Percentiles rank a stretch among this genome's conserved stretches.
These are phyloP conservation scores for Sugiyamaella pinicola DNA, from an alignment of 1,139 yeast species.

Conservation along the genomic window DNA sequence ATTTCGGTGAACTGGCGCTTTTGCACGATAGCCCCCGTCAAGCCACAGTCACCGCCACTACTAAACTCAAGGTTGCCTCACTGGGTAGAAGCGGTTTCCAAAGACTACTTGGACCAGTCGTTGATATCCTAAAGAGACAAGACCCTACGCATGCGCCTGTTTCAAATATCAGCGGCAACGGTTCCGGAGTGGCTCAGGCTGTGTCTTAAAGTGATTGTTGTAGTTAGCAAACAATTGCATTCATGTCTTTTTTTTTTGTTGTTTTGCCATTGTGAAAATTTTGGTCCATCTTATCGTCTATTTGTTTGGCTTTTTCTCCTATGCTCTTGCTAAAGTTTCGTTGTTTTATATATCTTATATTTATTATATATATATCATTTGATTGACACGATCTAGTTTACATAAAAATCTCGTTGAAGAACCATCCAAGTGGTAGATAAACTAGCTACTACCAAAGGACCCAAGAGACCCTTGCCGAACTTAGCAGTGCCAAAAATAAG, in stretches of 20 bases:
- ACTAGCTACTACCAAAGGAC: constrained; percentile 71
- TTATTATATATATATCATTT: constrained; percentile 4
- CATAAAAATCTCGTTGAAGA: constrained; percentile 45
- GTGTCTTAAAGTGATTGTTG: background rate
- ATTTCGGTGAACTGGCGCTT: constrained; percentile 94
- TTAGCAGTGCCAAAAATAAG: constrained; percentile 73
- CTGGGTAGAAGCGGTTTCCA: constrained; percentile 92
- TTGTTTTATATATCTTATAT: constrained; percentile 9
- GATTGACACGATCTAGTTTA: constrained; percentile 21
- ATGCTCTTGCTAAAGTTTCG: background rate
- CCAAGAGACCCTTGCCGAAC: constrained; percentile 83
- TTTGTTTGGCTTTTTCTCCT: background rate
- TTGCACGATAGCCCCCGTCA: constrained; percentile 91
- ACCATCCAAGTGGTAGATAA: constrained; percentile 53
- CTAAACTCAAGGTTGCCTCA: constrained; percentile 82
- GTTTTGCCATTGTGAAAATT: too few relatives aligned
- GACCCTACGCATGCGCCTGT: constrained; percentile 63
- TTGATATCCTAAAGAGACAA: constrained; percentile 73
- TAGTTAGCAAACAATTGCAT: too few relatives aligned
- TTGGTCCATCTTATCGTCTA: background rate
- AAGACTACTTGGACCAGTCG: constrained; percentile 90
- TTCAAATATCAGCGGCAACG: background rate
- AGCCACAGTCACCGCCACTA: constrained; percentile 84
- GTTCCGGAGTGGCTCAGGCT: constrained; percentile 8
- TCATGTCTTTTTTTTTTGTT: background rate